A percentile compares a stretch with the other conserved stretches of the same genome.
Conservation (phyloP, 768 basidiomycete species). For the Mycena crocata region DNA sequence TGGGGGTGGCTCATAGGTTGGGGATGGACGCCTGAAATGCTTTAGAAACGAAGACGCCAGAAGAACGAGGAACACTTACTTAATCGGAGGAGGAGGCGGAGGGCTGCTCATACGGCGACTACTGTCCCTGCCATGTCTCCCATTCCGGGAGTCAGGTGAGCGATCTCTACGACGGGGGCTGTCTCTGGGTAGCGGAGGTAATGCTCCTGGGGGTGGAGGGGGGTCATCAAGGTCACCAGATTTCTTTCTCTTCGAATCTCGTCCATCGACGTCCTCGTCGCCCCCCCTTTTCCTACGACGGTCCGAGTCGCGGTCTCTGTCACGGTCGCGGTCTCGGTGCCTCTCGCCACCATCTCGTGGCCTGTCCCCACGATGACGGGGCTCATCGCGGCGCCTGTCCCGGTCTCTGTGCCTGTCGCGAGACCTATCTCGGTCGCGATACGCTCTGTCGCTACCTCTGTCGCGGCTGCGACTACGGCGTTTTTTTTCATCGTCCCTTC, state of each 20-base stretch:
- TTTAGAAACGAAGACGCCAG: slow-evolving; percentile 18
- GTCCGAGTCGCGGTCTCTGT: slow-evolving; percentile 61
- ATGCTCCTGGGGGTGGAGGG: slow-evolving; percentile 48
- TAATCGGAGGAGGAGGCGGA: slow-evolving; percentile 56
- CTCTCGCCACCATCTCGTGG: slow-evolving; percentile 66
- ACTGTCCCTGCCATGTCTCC: slow-evolving; percentile 48
- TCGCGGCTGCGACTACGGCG: slow-evolving; percentile 74
- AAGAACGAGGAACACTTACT: slow-evolving; percentile 48
- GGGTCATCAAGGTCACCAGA: slow-evolving; percentile 64
- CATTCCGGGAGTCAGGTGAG: slow-evolving; percentile 64
- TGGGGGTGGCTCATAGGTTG: slow-evolving; percentile 74
- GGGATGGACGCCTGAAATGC: slow-evolving; percentile 72
- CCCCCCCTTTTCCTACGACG: slow-evolving; percentile 76
- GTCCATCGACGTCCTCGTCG: slow-evolving; percentile 66
- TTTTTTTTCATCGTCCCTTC: slow-evolving; percentile 70
- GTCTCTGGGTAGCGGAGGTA: slow-evolving; percentile 60
- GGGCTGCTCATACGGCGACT: slow-evolving; percentile 53
- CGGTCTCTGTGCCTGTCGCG: slow-evolving; percentile 64
- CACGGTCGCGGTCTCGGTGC: slow-evolving; percentile 62
- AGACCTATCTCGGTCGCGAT: slow-evolving; percentile 66
- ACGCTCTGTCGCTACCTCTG: slow-evolving; percentile 61
- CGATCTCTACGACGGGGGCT: slow-evolving; percentile 65
- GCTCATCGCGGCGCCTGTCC: slow-evolving; percentile 62
- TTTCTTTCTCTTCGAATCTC: slow-evolving; percentile 75
- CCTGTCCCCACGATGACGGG: slow-evolving; percentile 49